Conservation (phyloP, 306 rosid genomes). For the Pachyrhizus erosus region DNA sequence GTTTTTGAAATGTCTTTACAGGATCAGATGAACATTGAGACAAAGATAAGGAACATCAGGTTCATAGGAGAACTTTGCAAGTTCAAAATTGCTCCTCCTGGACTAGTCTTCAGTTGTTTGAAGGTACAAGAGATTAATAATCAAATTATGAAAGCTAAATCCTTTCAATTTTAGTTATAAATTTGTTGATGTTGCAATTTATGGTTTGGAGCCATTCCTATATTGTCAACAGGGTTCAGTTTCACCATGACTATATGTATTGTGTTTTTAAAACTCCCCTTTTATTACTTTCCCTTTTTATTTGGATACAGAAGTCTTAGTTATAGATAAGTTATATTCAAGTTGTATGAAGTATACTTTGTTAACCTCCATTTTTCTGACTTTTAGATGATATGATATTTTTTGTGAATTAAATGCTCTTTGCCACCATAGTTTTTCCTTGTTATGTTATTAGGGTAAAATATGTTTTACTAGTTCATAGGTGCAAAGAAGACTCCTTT, state of each 20-base stretch:
- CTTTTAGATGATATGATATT: not conserved
- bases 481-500: not conserved
- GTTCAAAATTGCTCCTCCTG: slow-evolving; percentile 86
- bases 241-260: slow-evolving; percentile 16
- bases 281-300: slow-evolving; percentile 8
- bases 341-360: not conserved
- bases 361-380: not conserved
- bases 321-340: slow-evolving; percentile 1
- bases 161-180: not conserved
- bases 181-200: slow-evolving; percentile 8
- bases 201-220: slow-evolving; percentile 30
- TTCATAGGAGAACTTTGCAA: slow-evolving; percentile 99
- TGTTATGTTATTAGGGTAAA: slow-evolving; percentile 8
- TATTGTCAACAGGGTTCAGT: slow-evolving; percentile 2
- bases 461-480: slow-evolving; percentile 9
- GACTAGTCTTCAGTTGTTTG: slow-evolving; percentile 94
- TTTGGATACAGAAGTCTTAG: not conserved
- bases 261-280: not conserved
- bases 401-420: slow-evolving; percentile 10
- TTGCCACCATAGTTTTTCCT: not conserved
- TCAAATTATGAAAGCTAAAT: slow-evolving; percentile 12
- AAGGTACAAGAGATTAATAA: slow-evolving; percentile 67
- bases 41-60: slow-evolving; percentile 96
- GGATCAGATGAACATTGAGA: slow-evolving; percentile 99
- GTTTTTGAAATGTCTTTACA: slow-evolving; percentile 53